Evolutionary conservation across 768 basidiomycete genomes (phyloP).

Genomic region (Calvatia gigantea): DNA sequence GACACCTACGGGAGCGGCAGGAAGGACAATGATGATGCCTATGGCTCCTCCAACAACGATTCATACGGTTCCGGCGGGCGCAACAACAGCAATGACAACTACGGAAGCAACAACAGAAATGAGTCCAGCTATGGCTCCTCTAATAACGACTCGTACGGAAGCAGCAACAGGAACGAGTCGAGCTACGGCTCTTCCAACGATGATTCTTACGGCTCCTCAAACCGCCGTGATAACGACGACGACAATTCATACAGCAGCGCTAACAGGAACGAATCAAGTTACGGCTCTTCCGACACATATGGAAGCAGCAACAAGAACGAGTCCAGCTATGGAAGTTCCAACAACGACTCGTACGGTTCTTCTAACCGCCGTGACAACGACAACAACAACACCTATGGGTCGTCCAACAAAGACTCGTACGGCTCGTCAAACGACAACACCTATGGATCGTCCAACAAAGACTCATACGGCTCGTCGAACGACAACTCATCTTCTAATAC

Average conservation of each 20-base stretch:
- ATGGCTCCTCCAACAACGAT: constrained; percentile 9
- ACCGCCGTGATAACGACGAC: constrained; percentile 15
- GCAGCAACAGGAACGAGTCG: constrained; percentile 19
- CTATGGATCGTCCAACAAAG: constrained; percentile 24
- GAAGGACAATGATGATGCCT: constrained; percentile 19
- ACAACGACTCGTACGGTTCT: constrained; percentile 21
- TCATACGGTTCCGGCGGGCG: background rate
- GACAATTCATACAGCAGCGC: constrained; percentile 19
- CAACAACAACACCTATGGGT: constrained; percentile 17
- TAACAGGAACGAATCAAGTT: constrained; percentile 18
- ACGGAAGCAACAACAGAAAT: constrained; percentile 15
- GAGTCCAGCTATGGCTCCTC: constrained; percentile 14
- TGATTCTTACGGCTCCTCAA: constrained; percentile 15
- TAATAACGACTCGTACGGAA: constrained; percentile 22
- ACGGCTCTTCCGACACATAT: constrained; percentile 17
- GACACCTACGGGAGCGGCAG: constrained; percentile 12
- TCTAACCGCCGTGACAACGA: constrained; percentile 1
- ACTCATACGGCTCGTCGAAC: constrained; percentile 22
- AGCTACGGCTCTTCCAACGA: constrained; percentile 13
- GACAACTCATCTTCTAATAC: constrained; percentile 23
- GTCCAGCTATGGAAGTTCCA: too few relatives aligned
- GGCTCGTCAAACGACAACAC: constrained; percentile 9
- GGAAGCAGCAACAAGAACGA: constrained; percentile 15
- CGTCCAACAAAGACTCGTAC: constrained; percentile 22
- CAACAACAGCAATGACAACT: constrained; percentile 19